phyloP scores from a whole-genome alignment of 1,139 yeast species.

The Geotrichum klebahnii region DNA sequence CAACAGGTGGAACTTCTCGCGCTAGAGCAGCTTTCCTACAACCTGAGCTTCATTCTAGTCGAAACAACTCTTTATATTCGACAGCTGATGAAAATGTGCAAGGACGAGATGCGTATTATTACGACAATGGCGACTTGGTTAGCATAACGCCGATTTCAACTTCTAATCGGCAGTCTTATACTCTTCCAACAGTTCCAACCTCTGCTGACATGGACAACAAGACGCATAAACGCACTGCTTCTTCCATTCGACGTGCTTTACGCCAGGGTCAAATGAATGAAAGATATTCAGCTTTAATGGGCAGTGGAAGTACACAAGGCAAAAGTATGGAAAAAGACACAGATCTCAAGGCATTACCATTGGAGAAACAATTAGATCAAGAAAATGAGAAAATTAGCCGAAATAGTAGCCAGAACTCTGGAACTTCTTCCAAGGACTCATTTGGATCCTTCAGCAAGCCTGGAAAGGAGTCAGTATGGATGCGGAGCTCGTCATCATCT shows the following conservation, averaged over 20 bases:
- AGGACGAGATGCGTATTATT: not conserved
- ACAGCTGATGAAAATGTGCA: not conserved
- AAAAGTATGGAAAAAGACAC: not conserved
- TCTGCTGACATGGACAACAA: not conserved
- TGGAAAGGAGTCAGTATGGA: conserved; percentile 25
- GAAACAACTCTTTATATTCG: not conserved
- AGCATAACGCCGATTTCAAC: conserved; percentile 13
- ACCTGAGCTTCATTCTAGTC: not conserved
- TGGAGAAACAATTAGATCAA: not conserved
- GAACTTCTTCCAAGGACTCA: conserved; percentile 26
- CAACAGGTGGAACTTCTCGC: not conserved
- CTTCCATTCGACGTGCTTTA: conserved; percentile 23
- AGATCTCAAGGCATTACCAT: not conserved
- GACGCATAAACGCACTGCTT: conserved; percentile 10
- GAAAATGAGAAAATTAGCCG: not conserved
- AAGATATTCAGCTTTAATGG: conserved; percentile 23
- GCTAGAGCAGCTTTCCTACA: not conserved
- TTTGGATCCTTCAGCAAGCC: conserved; percentile 25
- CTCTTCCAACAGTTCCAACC: not conserved
- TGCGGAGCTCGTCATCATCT: conserved; percentile 15
- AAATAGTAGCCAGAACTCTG: not conserved
- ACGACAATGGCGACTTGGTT: conserved; percentile 5
- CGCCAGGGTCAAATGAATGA: conserved; percentile 23
- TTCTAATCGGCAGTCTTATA: not conserved
- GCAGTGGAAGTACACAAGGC: not conserved